Evolutionary conservation across 1,284 basidiomycete species (phyloP).

Genomic region (Tilletia walkeri): DNA sequence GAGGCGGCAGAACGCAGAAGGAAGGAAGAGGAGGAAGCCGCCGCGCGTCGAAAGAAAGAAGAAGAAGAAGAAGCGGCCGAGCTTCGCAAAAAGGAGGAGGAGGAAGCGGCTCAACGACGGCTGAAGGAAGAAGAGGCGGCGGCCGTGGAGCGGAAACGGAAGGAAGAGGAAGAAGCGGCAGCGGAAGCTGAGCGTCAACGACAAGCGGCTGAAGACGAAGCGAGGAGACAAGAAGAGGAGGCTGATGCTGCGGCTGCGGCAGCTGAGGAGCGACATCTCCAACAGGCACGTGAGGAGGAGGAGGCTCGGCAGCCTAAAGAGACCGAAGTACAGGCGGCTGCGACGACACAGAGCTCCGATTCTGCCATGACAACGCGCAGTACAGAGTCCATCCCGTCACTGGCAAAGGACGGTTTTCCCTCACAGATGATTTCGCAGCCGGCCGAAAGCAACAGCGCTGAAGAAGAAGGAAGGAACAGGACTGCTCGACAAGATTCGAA

Average conservation of each 20-base stretch:
- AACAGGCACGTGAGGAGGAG: no score
- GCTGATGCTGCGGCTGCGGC: background rate
- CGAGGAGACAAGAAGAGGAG: background rate
- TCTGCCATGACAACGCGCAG: no score
- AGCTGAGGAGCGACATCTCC: background rate
- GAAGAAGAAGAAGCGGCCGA: slow-evolving; percentile 20
- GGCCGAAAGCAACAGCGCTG: no score
- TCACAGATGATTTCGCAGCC: no score
- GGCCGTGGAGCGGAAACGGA: background rate
- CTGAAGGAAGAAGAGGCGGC: background rate
- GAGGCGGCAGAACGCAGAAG: slow-evolving; percentile 30
- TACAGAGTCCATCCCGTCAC: no score
- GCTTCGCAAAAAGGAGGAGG: background rate
- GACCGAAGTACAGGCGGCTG: no score
- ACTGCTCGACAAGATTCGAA: background rate
- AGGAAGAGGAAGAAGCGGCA: slow-evolving; percentile 5
- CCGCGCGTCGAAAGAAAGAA: slow-evolving; percentile 19
- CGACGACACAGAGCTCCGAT: no score
- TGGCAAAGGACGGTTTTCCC: no score
- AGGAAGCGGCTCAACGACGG: background rate
- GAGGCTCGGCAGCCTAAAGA: no score
- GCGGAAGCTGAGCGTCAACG: slow-evolving; percentile 3
- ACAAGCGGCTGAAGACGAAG: slow-evolving; percentile 2
- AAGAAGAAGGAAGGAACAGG: background rate
- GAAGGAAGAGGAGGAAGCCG: slow-evolving; percentile 16